Evolutionary conservation across 768 basidiomycete genomes (phyloP), one percentile per base, ranked within the genome.

Genomic region (Lyophyllum semitale): DNA sequence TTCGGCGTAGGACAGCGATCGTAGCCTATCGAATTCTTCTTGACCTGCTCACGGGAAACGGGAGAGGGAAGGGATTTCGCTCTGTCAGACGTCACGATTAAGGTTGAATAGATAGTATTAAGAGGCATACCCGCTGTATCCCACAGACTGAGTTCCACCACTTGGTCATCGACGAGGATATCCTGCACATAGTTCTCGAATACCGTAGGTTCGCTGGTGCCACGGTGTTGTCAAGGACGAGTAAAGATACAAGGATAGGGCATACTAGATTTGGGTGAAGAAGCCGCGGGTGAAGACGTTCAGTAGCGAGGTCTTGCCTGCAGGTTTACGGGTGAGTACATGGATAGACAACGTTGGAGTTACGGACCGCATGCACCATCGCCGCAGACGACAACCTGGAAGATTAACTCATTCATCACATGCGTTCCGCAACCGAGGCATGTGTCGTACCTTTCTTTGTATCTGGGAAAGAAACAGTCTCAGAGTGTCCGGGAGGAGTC

Each of bases 151-250:
- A 99, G 78, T 66, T 98, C 95, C 13, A 98, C 88, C 27, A 83
- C 70, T 63, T 93, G 88, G 30, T 93, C 93, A 60, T 98, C 95
- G 25, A 96, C 84, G 61, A 80, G 80, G 51, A 95, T 77, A 60
- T 95, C 91, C 68, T 95, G 91, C 11, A 96, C 94, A 65, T 96
- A 95, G 74, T 98, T 98, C 72, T 98, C 96, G 62, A 98, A 98
- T 4, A 98, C 95, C 23, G 93, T 95, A 6, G 90, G 93, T 75
- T 95, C 91, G 63, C 92, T 93, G 65, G 35, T 46, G 5, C 18
- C 25, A 23, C 38, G 20, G 38, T 12, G 53, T 41, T 35, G 57
- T 63, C 30, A 5, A 18, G 46, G 13, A 35, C 53, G 8, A 38
- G 32, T 20, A 12, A 54, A 29, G 27, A 46, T 32, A 40, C 33